Evolutionary conservation across 192 early-diverging fungal species (phyloP).

Genomic region (Pecoramyces ruminantium): DNA sequence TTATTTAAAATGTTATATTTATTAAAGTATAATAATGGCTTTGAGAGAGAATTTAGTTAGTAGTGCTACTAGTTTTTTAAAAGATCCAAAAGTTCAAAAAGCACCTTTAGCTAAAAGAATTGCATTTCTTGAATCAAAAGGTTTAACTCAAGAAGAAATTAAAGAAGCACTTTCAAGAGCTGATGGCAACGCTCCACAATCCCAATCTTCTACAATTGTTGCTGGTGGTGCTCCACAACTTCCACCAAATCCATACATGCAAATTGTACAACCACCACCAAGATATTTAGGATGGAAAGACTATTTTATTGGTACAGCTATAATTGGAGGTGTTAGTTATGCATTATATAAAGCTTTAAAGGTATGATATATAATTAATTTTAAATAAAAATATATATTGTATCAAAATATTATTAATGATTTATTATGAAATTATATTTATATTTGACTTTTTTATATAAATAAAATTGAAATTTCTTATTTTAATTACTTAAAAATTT

Average conservation of each 20-base stretch:
- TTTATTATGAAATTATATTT: no score
- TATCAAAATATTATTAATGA: no score
- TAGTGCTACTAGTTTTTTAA: conserved; percentile 80
- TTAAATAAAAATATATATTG: no score
- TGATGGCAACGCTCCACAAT: conserved; percentile 16
- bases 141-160: conserved; percentile 78
- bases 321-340: conserved; percentile 76
- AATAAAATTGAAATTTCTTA: no score
- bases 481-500: no score
- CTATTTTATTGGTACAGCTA: conserved; percentile 71
- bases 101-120: conserved; percentile 78
- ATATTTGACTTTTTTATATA: no score
- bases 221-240: neutral
- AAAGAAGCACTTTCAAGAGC: conserved; percentile 63
- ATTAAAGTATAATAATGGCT: no score
- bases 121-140: conserved; percentile 94
- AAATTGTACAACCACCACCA: conserved; percentile 18
- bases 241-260: conserved; percentile 6
- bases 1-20: no score
- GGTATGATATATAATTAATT: no score
- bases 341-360: conserved; percentile 57
- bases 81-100: conserved; percentile 78
- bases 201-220: neutral
- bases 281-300: conserved; percentile 79
- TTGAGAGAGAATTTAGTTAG: conserved; percentile 55